Percentiles rank a stretch among this genome's conserved stretches.
phyloP scores from a whole-genome alignment of 2,329 filamentous ascomycete species.

The Phialophora verrucosa region DNA sequence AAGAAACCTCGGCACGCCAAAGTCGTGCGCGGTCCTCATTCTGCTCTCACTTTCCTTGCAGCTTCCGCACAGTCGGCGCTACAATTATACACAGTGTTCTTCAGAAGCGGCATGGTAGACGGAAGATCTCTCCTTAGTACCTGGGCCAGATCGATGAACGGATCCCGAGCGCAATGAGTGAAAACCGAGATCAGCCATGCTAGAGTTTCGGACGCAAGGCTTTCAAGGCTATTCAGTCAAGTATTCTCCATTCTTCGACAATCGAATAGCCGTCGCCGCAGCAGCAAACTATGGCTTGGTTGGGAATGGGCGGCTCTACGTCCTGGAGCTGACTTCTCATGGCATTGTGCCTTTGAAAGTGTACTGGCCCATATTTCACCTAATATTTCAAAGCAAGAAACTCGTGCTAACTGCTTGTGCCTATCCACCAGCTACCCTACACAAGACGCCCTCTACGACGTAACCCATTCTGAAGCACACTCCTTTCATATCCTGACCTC shows the following conservation, averaged over 20 bases:
- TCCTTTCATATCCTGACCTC: slow-evolving; percentile 91
- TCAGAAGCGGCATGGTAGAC: not conserved
- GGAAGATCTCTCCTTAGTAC: not conserved
- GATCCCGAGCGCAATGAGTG: slow-evolving; percentile 20
- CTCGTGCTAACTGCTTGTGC: slow-evolving; percentile 8
- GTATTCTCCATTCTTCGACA: slow-evolving; percentile 98
- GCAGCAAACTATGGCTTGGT: slow-evolving; percentile 98
- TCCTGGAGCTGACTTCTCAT: slow-evolving; percentile 78
- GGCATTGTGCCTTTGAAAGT: slow-evolving; percentile 85
- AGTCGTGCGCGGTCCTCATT: not conserved
- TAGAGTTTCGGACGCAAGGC: slow-evolving; percentile 90
- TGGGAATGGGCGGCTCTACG: slow-evolving; percentile 88
- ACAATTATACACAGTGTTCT: not conserved
- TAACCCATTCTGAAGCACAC: slow-evolving; percentile 94
- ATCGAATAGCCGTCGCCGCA: slow-evolving; percentile 83
- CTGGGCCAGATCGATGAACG: not conserved
- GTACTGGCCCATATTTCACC: slow-evolving; percentile 52
- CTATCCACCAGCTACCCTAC: slow-evolving; percentile 77
- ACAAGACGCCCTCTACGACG: slow-evolving; percentile 94
- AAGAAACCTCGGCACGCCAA: slow-evolving; percentile 4
- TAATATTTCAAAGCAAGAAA: not conserved
- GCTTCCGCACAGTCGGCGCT: not conserved
- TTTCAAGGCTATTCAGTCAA: slow-evolving; percentile 97
- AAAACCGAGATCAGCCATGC: slow-evolving; percentile 63
- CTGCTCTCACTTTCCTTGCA: not conserved